Evolutionary conservation across 2,329 filamentous ascomycete species (phyloP).

Genomic region (Phialophora chinensis): DNA sequence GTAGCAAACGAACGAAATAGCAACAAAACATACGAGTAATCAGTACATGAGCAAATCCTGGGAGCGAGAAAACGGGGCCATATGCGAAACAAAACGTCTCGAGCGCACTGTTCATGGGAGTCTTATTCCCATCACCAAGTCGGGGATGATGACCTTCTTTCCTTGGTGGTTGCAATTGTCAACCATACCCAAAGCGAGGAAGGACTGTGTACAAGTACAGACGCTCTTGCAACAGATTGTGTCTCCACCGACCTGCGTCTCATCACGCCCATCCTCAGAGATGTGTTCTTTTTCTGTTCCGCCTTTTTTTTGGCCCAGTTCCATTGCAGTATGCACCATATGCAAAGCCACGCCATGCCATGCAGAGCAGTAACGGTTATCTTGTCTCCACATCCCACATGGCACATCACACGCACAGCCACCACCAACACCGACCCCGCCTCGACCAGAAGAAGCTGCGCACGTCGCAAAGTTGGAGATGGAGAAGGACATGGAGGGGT

Average conservation of each 20-base stretch:
- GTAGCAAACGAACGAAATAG: neutral
- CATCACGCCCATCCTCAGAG: neutral
- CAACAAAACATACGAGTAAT: neutral
- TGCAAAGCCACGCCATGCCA: neutral
- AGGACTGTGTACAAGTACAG: neutral
- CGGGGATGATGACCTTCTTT: neutral
- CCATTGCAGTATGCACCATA: neutral
- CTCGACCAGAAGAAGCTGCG: neutral
- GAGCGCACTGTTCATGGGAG: no score
- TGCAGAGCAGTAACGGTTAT: neutral
- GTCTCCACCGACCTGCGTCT: neutral
- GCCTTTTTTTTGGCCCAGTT: neutral
- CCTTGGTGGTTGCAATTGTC: neutral
- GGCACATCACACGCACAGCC: neutral
- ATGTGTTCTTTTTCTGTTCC: neutral
- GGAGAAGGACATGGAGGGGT: neutral
- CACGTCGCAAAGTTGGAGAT: neutral
- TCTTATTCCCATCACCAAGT: neutral
- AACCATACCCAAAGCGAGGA: neutral
- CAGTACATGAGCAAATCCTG: neutral
- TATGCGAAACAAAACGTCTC: neutral
- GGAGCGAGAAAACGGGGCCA: neutral
- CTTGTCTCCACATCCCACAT: neutral
- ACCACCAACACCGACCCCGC: neutral
- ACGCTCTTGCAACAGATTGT: neutral